Conservation (phyloP, 257 asterid genomes). For the Leptodermis oblonga region DNA sequence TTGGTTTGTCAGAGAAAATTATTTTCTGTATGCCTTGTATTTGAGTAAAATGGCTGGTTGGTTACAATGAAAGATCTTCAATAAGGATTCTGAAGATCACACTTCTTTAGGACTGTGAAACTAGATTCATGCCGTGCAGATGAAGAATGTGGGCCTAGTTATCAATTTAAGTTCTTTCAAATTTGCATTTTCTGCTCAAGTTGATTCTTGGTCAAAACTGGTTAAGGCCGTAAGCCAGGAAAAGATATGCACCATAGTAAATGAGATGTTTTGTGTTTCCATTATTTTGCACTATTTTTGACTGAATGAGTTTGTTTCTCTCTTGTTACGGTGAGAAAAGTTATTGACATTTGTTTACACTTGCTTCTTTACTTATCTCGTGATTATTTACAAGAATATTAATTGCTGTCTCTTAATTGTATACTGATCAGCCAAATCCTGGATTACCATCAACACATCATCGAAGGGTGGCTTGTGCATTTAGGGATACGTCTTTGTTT, state of each 20-base stretch:
- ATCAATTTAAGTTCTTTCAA: neutral
- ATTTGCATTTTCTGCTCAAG: neutral
- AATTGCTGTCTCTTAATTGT: constrained; percentile 25
- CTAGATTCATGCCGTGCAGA: neutral
- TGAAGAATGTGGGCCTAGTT: neutral
- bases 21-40: neutral
- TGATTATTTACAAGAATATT: neutral
- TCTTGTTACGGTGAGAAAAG: neutral
- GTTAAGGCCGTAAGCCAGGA: neutral
- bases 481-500: constrained; percentile 84
- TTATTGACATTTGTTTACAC: neutral
- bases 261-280: neutral
- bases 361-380: constrained; percentile 2
- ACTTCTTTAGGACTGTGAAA: neutral
- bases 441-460: constrained; percentile 93
- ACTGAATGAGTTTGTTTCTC: neutral
- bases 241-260: neutral
- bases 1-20: neutral
- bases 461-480: constrained; percentile 90
- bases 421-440: constrained; percentile 63
- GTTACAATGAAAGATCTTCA: neutral
- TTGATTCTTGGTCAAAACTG: neutral
- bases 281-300: neutral
- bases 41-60: neutral
- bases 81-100: neutral